Conservation (phyloP, 169 alveolate species). For the Cryptosporidium muris region DNA sequence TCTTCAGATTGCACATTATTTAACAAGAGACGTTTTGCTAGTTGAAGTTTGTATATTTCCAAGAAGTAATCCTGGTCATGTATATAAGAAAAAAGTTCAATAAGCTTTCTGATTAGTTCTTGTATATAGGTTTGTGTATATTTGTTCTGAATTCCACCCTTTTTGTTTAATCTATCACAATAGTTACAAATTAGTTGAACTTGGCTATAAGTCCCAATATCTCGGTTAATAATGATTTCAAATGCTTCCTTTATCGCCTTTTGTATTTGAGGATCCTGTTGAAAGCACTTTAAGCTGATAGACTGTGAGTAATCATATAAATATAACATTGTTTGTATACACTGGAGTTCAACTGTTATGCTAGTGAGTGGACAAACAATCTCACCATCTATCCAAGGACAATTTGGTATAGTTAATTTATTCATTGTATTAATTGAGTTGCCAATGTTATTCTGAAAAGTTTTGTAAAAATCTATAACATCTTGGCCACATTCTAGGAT, state of each 20-base stretch:
- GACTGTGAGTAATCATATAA: slow-evolving; percentile 24
- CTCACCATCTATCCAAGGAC: slow-evolving; percentile 31
- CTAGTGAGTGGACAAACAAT: slow-evolving; percentile 23
- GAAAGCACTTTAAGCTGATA: slow-evolving; percentile 16
- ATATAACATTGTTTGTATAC: slow-evolving; percentile 19
- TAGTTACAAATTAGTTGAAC: slow-evolving; percentile 36
- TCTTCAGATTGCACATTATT: slow-evolving; percentile 68
- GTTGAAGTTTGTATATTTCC: slow-evolving; percentile 50
- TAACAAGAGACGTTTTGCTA: slow-evolving; percentile 76
- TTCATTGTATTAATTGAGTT: neutral
- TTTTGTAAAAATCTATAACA: slow-evolving; percentile 21
- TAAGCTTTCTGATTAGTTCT: neutral
- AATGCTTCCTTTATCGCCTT: slow-evolving; percentile 40
- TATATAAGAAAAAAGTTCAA: slow-evolving; percentile 43
- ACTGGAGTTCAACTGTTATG: neutral
- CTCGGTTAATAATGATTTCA: slow-evolving; percentile 67
- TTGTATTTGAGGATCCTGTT: slow-evolving; percentile 27
- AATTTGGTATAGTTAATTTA: neutral
- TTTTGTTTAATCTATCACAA: slow-evolving; percentile 28
- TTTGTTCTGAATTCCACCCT: neutral
- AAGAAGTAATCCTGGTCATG: slow-evolving; percentile 60
- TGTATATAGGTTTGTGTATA: neutral
- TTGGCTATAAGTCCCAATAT: slow-evolving; percentile 61
- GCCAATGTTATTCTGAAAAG: neutral
- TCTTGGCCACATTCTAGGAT: slow-evolving; percentile 70